A percentile compares a stretch with the other conserved stretches of the same genome.
phyloP scores from a whole-genome alignment of 2,329 filamentous ascomycete species.

The Colletotrichum paranaense region DNA sequence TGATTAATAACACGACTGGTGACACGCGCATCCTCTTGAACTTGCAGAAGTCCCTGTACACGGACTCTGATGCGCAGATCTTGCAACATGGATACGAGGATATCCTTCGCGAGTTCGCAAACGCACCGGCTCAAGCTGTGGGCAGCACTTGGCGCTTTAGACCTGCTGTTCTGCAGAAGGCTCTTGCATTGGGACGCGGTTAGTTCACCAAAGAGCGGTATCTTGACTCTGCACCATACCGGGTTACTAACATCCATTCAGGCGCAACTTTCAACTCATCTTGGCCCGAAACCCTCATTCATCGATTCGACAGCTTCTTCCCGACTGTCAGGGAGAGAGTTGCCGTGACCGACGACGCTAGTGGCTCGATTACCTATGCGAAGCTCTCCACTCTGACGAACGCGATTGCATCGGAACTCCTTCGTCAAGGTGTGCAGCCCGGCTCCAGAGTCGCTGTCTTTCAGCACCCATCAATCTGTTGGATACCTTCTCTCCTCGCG shows the following conservation, averaged over 20 bases:
- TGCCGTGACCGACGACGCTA: neutral
- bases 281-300: neutral
- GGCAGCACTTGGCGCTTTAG: neutral
- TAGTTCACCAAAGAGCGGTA: neutral
- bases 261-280: neutral
- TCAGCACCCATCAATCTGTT: conserved; percentile 48
- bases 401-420: neutral
- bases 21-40: neutral
- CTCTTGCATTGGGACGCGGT: neutral
- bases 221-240: neutral
- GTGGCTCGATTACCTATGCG: neutral
- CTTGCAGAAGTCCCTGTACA: neutral
- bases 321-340: neutral
- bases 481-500: conserved; percentile 51
- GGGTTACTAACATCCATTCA: neutral
- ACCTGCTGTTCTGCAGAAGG: neutral
- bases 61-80: neutral
- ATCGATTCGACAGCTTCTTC: neutral
- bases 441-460: conserved; percentile 52
- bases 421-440: neutral
- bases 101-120: neutral
- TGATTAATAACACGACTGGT: neutral
- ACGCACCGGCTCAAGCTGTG: neutral
- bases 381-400: neutral
- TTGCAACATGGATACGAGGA: neutral